These are phyloP conservation scores for Solanum hybrid DNA, from an alignment of 305 asterid species.

Conservation along the genomic window DNA sequence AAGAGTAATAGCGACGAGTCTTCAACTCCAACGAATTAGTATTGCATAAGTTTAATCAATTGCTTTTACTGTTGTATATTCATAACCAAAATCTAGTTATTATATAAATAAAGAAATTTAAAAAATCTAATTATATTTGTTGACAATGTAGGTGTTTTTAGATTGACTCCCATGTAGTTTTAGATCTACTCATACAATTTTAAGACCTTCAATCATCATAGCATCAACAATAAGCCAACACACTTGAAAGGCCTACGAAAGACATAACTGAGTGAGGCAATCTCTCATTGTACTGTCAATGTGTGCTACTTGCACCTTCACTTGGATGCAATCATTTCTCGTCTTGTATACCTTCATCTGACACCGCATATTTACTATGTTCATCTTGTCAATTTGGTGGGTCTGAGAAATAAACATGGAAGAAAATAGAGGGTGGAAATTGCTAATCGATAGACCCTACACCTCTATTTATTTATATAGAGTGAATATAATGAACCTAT, in stretches of 20 bases:
- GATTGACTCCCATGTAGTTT: not conserved
- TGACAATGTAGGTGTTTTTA: not conserved
- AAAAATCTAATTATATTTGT: not conserved
- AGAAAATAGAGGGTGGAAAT: not conserved
- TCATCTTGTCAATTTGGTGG: not conserved
- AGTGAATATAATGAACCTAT: not conserved
- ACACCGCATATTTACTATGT: not conserved
- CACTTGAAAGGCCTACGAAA: not conserved
- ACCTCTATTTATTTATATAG: not conserved
- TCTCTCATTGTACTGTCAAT: not conserved
- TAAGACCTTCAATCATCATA: not conserved
- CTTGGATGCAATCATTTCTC: not conserved
- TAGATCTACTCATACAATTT: not conserved
- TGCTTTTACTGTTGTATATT: not conserved
- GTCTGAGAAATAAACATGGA: not conserved
- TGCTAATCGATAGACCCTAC: not conserved
- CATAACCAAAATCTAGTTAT: not conserved
- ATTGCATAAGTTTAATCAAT: not conserved
- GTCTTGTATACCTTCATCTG: not conserved
- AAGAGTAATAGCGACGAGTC: not conserved
- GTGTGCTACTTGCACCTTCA: not conserved
- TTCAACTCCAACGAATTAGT: not conserved
- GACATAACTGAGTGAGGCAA: not conserved
- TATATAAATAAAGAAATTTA: too few relatives aligned
- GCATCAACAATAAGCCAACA: not conserved